Conservation (phyloP, 768 basidiomycete genomes). For the Coprinellus micaceus region DNA sequence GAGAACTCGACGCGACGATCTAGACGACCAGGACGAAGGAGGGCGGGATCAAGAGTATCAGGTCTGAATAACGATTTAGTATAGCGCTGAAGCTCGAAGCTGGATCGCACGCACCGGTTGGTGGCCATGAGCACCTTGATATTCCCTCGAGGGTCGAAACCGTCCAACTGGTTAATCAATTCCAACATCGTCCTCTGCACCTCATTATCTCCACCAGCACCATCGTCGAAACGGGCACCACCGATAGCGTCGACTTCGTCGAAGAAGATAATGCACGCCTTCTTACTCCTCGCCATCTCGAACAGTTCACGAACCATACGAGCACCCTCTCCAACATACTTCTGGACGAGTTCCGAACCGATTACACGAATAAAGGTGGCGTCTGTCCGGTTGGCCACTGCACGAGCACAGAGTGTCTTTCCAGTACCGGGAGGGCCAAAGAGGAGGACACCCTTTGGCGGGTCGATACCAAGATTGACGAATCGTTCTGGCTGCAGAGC, state of each 20-base stretch:
- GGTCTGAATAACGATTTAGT: conserved; percentile 51
- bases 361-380: conserved; percentile 99
- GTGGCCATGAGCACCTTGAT: conserved; percentile 99
- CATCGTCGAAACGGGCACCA: conserved; percentile 96
- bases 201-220: conserved; percentile 98
- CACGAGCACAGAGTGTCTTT: conserved; percentile 96
- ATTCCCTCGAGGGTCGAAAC: conserved; percentile 98
- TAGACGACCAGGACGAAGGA: conserved; percentile 91
- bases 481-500: conserved; percentile 91
- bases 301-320: conserved; percentile 98
- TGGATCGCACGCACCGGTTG: conserved; percentile 63
- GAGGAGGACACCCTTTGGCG: conserved; percentile 94
- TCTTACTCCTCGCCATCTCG: conserved; percentile 98
- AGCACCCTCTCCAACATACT: conserved; percentile 98
- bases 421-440: conserved; percentile 98
- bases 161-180: conserved; percentile 96
- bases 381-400: conserved; percentile 97
- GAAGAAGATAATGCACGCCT: conserved; percentile 99
- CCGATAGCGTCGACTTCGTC: conserved; percentile 99
- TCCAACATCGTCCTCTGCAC: conserved; percentile 99
- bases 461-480: conserved; percentile 96
- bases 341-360: conserved; percentile 98
- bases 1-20: conserved; percentile 98
- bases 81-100: not conserved
- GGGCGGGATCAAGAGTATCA: conserved; percentile 95